These are phyloP conservation scores for Ophiostoma sp. DNA, from an alignment of 2,329 filamentous ascomycete species.

Conservation along the genomic window DNA sequence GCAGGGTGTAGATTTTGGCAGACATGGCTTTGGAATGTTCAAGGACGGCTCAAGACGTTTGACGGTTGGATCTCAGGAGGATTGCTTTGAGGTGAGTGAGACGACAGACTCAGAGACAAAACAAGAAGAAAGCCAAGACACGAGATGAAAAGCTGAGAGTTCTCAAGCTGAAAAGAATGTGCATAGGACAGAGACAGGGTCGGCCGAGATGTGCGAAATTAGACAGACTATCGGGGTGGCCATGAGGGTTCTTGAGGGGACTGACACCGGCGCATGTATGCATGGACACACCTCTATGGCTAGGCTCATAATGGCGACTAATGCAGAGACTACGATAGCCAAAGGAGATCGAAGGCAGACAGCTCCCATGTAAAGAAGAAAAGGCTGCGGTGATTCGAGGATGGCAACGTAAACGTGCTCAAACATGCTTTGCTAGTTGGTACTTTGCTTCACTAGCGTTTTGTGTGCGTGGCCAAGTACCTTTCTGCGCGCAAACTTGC, in stretches of 20 bases:
- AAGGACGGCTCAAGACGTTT: not conserved
- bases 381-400: not conserved
- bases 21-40: conserved; percentile 14
- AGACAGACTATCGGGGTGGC: not conserved
- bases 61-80: not conserved
- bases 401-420: not conserved
- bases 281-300: not conserved
- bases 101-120: too few species aligned
- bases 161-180: too few species aligned
- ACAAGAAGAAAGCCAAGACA: too few species aligned
- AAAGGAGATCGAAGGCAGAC: not conserved
- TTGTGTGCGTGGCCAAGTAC: conserved; percentile 17
- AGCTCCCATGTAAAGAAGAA: not conserved
- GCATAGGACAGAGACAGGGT: not conserved
- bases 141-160: too few species aligned
- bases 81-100: too few species aligned
- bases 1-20: conserved; percentile 30
- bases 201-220: not conserved
- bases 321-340: not conserved
- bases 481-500: conserved; percentile 24
- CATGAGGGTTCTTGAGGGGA: not conserved
- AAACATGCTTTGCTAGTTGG: not conserved
- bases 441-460: conserved; percentile 10
- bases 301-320: not conserved
- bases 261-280: not conserved